These are phyloP conservation scores for Hepatocystis sp. DNA, from an alignment of 169 alveolate genomes.

Conservation along the genomic window DNA sequence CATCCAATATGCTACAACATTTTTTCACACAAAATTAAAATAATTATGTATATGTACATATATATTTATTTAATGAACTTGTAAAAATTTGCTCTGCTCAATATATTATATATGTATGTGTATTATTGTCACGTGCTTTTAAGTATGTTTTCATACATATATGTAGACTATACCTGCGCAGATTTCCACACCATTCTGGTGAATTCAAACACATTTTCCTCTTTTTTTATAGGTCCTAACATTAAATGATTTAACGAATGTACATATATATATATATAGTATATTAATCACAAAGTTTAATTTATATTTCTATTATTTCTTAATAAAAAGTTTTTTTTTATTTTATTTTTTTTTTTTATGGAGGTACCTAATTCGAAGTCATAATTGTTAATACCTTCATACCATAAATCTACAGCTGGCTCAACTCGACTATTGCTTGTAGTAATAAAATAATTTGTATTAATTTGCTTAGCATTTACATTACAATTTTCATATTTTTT, in stretches of 20 bases:
- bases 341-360: slow-evolving; percentile 14
- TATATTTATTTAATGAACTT: no score
- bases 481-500: slow-evolving; percentile 11
- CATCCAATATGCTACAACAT: slow-evolving; percentile 47
- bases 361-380: slow-evolving; percentile 61
- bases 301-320: no score
- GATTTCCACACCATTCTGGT: slow-evolving; percentile 52
- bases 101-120: no score
- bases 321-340: no score
- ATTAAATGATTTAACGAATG: background rate
- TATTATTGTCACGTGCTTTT: background rate
- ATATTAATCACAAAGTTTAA: no score
- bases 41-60: no score
- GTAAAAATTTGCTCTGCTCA: no score
- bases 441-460: slow-evolving; percentile 57
- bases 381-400: slow-evolving; percentile 68
- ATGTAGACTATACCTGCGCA: slow-evolving; percentile 15
- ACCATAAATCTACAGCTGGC: slow-evolving; percentile 64
- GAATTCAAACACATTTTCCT: slow-evolving; percentile 51
- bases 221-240: slow-evolving; percentile 24
- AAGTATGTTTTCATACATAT: background rate
- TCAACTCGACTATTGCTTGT: slow-evolving; percentile 11
- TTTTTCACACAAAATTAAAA: no score
- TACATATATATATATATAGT: no score
- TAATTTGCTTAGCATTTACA: slow-evolving; percentile 20